Evolutionary conservation across 2,329 filamentous ascomycete species (phyloP), one percentile per base, ranked within the genome.

Genomic region (Orbilia javanica): DNA sequence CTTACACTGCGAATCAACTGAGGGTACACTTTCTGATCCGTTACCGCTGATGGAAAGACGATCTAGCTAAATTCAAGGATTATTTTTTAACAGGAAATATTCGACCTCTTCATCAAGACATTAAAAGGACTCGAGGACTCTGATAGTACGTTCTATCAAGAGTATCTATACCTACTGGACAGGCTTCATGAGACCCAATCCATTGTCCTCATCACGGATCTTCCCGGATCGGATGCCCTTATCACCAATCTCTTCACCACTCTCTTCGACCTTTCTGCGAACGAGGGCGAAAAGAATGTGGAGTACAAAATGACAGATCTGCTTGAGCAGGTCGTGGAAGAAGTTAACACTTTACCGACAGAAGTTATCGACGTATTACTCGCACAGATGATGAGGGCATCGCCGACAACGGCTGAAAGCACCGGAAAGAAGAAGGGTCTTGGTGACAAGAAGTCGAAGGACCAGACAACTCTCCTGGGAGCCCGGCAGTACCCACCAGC

Each of bases 161-260:
- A 98, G 84, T 93, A 99, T 85, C 90, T 96, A 84, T 96, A 96
- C 83, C 92, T 97, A 79, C 87, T 99, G 78, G 90, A 90, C 79
- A 97, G 94, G 18, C 88, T 99, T 31, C 91, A 93, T 70, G 93
- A 97, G 81, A 92, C 97, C 81, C 97, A 98, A 87, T 97, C 94
- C 85, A 93, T 99, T 48, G 89, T 98, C 7, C 89, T 99, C 46
- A 88, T 99, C 80, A 92, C 93, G 79, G 96, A 99, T 81, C 89
- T 98, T 44, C 91, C 94, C 27, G 91, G 92, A 71, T 89, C 93
- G 64, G 93, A 97, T 72, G 88, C 90, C 31, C 88, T 98, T 52
- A 90, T 96, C 27, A 86, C 93, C 7, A 89, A 92, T 55, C 88
- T 99, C 3, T 99, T 98, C 84, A 92, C 91, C 27, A 90, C 89